Conservation (phyloP, 768 basidiomycete genomes). For the Agaricus subrufescens region DNA sequence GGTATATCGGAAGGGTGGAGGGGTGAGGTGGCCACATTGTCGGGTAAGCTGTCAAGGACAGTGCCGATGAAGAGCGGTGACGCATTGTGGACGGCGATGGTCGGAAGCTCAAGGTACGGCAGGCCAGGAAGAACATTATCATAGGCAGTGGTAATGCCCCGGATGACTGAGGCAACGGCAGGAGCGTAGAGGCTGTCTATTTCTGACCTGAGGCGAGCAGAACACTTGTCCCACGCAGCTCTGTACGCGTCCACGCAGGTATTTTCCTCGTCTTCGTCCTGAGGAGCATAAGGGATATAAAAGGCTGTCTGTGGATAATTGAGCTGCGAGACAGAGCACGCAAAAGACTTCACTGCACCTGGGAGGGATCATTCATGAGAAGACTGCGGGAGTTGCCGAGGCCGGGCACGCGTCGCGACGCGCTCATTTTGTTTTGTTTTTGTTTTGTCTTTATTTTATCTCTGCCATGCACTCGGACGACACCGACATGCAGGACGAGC, state of each 20-base stretch:
- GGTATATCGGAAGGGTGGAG: conserved; percentile 55
- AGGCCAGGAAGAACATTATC: conserved; percentile 43
- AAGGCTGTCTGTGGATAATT: conserved; percentile 5
- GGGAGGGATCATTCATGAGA: neutral
- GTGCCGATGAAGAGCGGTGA: conserved; percentile 42
- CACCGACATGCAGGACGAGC: conserved; percentile 44
- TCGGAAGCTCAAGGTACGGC: conserved; percentile 58
- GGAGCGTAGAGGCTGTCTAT: conserved; percentile 43
- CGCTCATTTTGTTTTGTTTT: conserved; percentile 32
- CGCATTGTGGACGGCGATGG: conserved; percentile 49
- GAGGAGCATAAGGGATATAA: conserved; percentile 7
- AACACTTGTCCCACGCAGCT: conserved; percentile 54
- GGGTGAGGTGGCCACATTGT: conserved; percentile 36
- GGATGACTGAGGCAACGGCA: conserved; percentile 38
- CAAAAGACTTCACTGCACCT: neutral
- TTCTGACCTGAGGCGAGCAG: conserved; percentile 50
- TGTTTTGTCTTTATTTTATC: conserved; percentile 60
- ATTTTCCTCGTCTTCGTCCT: neutral
- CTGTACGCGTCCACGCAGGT: conserved; percentile 48
- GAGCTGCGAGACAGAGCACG: neutral
- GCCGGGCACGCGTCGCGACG: conserved; percentile 48
- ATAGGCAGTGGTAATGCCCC: conserved; percentile 41
- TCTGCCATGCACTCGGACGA: conserved; percentile 54
- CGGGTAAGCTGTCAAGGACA: conserved; percentile 41
- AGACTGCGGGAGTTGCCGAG: neutral